Conservation (phyloP, 139 green algal genomes). For the Coelastrella sp. region DNA sequence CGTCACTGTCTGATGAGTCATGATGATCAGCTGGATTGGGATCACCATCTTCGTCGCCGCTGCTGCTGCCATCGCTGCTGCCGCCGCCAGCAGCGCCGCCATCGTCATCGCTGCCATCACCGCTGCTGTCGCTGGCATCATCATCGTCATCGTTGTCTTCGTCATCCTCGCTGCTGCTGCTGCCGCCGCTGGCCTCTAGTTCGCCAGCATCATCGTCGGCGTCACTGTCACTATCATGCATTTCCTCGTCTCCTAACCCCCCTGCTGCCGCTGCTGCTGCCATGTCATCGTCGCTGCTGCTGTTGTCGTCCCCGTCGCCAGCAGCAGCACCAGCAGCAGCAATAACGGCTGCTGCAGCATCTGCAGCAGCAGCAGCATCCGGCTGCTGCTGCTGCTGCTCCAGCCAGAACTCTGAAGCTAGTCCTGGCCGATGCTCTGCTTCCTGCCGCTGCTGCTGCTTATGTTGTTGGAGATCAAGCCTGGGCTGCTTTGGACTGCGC, state of each 20-base stretch:
- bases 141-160: background rate
- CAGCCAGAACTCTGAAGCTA: constrained; percentile 5
- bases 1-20: background rate
- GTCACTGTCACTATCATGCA: background rate
- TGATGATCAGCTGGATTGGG: background rate
- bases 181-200: background rate
- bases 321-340: constrained; percentile 31
- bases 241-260: background rate
- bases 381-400: constrained; percentile 56
- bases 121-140: background rate
- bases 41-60: background rate
- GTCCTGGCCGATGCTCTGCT: background rate
- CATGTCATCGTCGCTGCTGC: background rate
- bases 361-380: constrained; percentile 6
- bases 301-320: background rate
- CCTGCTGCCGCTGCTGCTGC: constrained; percentile 42
- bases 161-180: background rate
- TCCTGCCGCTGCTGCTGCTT: constrained; percentile 5
- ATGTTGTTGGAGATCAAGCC: background rate
- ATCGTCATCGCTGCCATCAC: background rate
- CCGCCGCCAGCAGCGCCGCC: too few species aligned
- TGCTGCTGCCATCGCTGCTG: background rate
- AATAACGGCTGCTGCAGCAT: background rate
- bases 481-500: background rate
- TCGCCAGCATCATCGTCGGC: background rate